Evolutionary conservation across 2,329 filamentous ascomycete species (phyloP), one percentile per base, ranked within the genome.

Genomic region (Botryosphaeria dothidea): DNA sequence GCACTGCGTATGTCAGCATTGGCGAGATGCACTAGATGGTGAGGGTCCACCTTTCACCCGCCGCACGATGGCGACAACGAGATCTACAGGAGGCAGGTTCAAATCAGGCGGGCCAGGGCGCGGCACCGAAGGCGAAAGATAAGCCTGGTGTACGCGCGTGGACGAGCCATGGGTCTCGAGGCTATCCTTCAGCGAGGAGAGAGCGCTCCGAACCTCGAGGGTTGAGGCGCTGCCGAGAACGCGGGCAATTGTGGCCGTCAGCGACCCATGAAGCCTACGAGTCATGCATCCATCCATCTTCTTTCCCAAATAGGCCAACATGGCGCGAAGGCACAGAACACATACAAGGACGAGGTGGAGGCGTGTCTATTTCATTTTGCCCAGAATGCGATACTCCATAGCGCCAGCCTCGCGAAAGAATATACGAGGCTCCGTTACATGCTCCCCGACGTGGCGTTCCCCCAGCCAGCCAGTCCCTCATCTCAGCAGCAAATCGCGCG

Each of bases 171-270:
- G 56, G 6, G 69, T 69, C 11, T 69, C 71, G 17, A 77, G 75
- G 51, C 78, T 71, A 21, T 72, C 68, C n/a, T 71, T 69, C 27
- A 78, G 67, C 23, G 75, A 74, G 13, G 68, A 68, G 21, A 78
- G 66, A 9, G 76, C 75, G 41, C 69, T 68, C 19, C 71, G 71
- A 41, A 78, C 69, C 46, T 78, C 73, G 19, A 71, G 69, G 65
- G 76, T 77, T 25, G 74, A 71, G 13, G 27, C 4, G 9, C n/a
- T 15, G 27, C 56, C 56, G 7, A 60, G 56, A 3, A 54, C 49
- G 11, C 41, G 75, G 4, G 71, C 73, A n/a, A 78, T 34, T 34
- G 7, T 34, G 31, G 31, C 7, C 31, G 7, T 34, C 31, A 1
- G 31, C 31, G 31, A 34, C 31, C 7, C 31, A 6, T 8, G 31